phyloP scores from a whole-genome alignment of 2,329 filamentous ascomycete species.

The Penicillium sp. region DNA sequence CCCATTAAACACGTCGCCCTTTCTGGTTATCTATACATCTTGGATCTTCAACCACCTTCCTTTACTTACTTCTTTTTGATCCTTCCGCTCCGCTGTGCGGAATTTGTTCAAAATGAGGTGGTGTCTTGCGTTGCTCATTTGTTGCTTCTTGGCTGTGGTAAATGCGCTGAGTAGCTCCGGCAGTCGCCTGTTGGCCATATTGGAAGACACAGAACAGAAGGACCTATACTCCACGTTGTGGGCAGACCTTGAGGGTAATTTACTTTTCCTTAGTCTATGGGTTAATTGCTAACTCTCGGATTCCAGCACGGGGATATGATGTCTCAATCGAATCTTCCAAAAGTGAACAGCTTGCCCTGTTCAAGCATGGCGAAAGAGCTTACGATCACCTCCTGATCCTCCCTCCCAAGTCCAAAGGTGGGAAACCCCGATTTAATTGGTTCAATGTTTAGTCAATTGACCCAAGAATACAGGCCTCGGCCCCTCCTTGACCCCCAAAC shows the following conservation, averaged over 20 bases:
- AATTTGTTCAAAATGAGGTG: conserved; percentile 64
- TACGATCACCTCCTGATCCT: conserved; percentile 92
- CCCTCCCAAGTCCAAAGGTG: conserved; percentile 86
- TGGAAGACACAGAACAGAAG: conserved; percentile 80
- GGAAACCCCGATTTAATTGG: background rate
- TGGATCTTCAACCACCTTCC: conserved; percentile 15
- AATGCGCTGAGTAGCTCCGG: conserved; percentile 77
- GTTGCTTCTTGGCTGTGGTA: conserved; percentile 53
- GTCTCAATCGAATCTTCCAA: conserved; percentile 81
- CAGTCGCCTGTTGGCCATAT: conserved; percentile 75
- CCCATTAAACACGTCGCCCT: conserved; percentile 46
- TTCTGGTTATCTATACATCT: conserved; percentile 30
- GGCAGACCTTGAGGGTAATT: conserved; percentile 47
- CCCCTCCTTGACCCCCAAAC: conserved; percentile 78
- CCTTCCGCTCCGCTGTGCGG: conserved; percentile 34
- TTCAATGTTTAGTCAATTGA: conserved; percentile 23
- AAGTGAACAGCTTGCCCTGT: conserved; percentile 71
- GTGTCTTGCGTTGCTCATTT: conserved; percentile 66
- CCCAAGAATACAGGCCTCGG: conserved; percentile 65
- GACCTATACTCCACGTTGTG: conserved; percentile 76
- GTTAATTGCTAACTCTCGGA: conserved; percentile 9
- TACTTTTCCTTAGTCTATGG: background rate
- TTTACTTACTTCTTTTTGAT: conserved; percentile 14
- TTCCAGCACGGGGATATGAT: conserved; percentile 74
- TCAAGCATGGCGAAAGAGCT: conserved; percentile 78